Evolutionary conservation across 116 monocot species (phyloP).

Genomic region (Dioscorea cayenensis): DNA sequence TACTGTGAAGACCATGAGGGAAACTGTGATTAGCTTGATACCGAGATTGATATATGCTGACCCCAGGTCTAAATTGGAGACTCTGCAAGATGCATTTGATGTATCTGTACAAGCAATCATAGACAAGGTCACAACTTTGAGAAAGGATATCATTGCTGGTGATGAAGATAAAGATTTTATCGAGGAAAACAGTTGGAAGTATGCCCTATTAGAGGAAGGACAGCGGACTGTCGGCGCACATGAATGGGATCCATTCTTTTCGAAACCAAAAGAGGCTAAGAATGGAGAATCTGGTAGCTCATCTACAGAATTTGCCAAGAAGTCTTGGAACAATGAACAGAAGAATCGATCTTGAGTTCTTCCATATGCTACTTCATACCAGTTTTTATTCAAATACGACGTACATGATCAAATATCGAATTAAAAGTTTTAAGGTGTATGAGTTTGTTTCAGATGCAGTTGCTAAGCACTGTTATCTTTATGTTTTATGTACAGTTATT

Average conservation of each 20-base stretch:
- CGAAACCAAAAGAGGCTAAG: constrained; percentile 75
- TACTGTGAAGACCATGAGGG: constrained; percentile 62
- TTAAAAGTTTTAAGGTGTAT: too few relatives aligned
- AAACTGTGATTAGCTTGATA: constrained; percentile 73
- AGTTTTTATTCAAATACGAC: too few relatives aligned
- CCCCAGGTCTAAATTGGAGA: constrained; percentile 71
- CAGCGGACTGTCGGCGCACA: constrained; percentile 60
- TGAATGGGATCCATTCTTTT: constrained; percentile 99
- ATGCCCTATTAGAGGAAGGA: constrained; percentile 70
- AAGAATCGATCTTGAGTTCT: constrained; percentile 17
- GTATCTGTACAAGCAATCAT: constrained; percentile 79
- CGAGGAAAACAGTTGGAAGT: constrained; percentile 95
- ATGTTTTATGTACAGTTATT: background rate
- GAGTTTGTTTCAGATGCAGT: too few relatives aligned
- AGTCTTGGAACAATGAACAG: constrained; percentile 76
- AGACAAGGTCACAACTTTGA: constrained; percentile 55
- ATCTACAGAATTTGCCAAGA: constrained; percentile 57
- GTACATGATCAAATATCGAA: too few relatives aligned
- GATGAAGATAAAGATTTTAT: constrained; percentile 66
- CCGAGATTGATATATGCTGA: constrained; percentile 87
- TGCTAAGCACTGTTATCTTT: background rate
- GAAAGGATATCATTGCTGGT: constrained; percentile 60
- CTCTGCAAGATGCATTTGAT: constrained; percentile 88
- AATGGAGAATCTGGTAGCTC: constrained; percentile 33
- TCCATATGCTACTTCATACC: too few relatives aligned